A percentile compares a stretch with the other conserved stretches of the same genome.
These are phyloP conservation scores for Thalassiosira profunda DNA, from an alignment of 108 stramenopile genomes.

Conservation along the genomic window DNA sequence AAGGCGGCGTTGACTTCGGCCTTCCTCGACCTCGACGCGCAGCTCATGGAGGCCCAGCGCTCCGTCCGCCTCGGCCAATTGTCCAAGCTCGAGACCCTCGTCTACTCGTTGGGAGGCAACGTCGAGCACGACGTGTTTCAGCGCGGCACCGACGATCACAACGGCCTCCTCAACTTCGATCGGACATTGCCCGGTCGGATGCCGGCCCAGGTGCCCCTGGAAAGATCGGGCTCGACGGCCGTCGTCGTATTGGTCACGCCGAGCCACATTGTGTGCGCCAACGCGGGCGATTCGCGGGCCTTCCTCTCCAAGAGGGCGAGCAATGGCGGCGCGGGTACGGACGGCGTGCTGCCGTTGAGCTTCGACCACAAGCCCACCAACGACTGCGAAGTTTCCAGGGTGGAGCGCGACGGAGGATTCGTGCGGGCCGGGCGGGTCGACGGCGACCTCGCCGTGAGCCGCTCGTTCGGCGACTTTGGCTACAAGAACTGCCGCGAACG, in stretches of 20 bases:
- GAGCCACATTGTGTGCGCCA: slow-evolving; percentile 91
- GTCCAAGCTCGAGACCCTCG: slow-evolving; percentile 14
- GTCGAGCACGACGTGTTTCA: slow-evolving; percentile 25
- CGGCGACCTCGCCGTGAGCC: slow-evolving; percentile 96
- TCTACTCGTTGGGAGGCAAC: slow-evolving; percentile 6
- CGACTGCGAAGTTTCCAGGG: slow-evolving; percentile 68
- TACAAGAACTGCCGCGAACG: slow-evolving; percentile 51
- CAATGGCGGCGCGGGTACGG: slow-evolving; percentile 45
- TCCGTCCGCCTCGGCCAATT: slow-evolving; percentile 24
- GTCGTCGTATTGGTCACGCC: slow-evolving; percentile 92
- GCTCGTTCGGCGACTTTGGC: slow-evolving; percentile 94
- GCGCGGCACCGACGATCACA: slow-evolving; percentile 22
- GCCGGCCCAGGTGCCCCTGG: slow-evolving; percentile 42
- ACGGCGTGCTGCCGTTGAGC: slow-evolving; percentile 84
- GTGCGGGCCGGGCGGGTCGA: slow-evolving; percentile 91
- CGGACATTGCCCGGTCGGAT: slow-evolving; percentile 12
- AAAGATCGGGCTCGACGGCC: slow-evolving; percentile 90
- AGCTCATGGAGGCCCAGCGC: slow-evolving; percentile 23
- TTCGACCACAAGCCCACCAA: slow-evolving; percentile 98
- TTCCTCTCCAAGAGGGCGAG: slow-evolving; percentile 73
- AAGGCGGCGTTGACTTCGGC: slow-evolving; percentile 64
- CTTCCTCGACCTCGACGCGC: slow-evolving; percentile 72
- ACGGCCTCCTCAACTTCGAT: slow-evolving; percentile 14
- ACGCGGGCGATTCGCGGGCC: slow-evolving; percentile 97
- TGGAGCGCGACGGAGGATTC: slow-evolving; percentile 79